Evolutionary conservation across 176 grass and related monocot species (phyloP), one percentile per base, ranked within the genome.

Genomic region (Oryza meridionalis): DNA sequence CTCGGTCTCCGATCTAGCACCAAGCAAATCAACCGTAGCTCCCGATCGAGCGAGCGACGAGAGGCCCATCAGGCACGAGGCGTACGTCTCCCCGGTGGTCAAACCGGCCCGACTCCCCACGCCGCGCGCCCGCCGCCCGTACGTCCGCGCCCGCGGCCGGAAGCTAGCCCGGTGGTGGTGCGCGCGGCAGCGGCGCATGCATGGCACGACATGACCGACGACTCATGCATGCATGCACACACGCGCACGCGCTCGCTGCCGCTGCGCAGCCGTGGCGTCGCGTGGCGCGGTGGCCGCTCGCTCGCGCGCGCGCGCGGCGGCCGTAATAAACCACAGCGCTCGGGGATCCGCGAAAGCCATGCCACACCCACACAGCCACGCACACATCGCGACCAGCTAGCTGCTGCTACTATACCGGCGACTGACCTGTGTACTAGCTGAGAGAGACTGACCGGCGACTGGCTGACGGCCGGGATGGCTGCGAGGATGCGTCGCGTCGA

Each of bases 41-140:
- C 29, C 29, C 29, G 29, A 19, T 19, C 46, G 46, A 49, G 2
- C 16, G 2, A 55, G 11, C 51, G 51, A 55, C 4, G 17, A 19
- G 49, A 51, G 7, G 53, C 17, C 17, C 53, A 29, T 29, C 27
- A 58, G 13, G 51, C 50, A 19, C 13, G 33, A 35, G 33, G 33
- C 33, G 45, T 11, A 14, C 2, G 2, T 11, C 10, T 10, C 19
- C 78, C 29, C 29, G 29, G 29, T 31, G 19, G 71, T 75, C 82
- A 77, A 29, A 76, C 33, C 24, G 50, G 59, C 87, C 21, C 87
- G 76, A 69, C 7, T 88, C 69, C 76, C 81, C 26, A 84, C 81
- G 29, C 65, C 74, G 65, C 58, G 15, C 53, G 53, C 53, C 51
- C 69, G 80, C 49, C 85, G 84, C 55, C 62, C 61, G 81, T 63